Percentiles rank a stretch among this genome's conserved stretches.
phyloP scores from a whole-genome alignment of 805 yeast species.

The Candida succiphila region DNA sequence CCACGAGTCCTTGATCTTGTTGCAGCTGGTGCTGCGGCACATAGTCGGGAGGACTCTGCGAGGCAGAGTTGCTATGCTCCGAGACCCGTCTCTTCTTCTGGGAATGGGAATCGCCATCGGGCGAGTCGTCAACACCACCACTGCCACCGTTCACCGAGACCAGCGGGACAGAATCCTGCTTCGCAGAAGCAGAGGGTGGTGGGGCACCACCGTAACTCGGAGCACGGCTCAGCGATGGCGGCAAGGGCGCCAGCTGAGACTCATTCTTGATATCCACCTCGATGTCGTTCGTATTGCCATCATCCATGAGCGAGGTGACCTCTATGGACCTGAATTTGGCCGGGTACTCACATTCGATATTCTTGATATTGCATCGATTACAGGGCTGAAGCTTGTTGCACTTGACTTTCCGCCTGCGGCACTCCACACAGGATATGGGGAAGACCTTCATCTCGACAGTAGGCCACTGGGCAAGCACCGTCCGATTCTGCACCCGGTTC shows the following conservation, averaged over 20 bases:
- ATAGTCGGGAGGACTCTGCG: conserved; percentile 6
- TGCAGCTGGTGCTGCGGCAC: no score
- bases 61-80: not conserved
- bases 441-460: not conserved
- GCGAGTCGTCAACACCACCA: not conserved
- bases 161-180: no score
- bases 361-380: conserved; percentile 31
- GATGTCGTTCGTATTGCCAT: conserved; percentile 1
- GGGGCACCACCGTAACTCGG: no score
- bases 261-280: not conserved
- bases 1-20: not conserved
- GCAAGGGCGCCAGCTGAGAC: no score
- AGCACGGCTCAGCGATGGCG: no score
- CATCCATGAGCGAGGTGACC: conserved; percentile 15
- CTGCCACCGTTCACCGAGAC: no score
- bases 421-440: conserved; percentile 20
- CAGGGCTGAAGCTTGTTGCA: conserved; percentile 31
- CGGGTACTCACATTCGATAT: conserved; percentile 33
- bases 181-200: no score
- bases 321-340: conserved; percentile 35
- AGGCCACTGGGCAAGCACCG: not conserved
- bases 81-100: not conserved
- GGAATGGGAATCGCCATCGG: not conserved
- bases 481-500: not conserved
- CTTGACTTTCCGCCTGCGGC: conserved; percentile 25